Percentiles rank a stretch among this genome's conserved stretches.
Conservation (phyloP, 1,284 basidiomycete genomes). For the Hymenochaete sp. region DNA sequence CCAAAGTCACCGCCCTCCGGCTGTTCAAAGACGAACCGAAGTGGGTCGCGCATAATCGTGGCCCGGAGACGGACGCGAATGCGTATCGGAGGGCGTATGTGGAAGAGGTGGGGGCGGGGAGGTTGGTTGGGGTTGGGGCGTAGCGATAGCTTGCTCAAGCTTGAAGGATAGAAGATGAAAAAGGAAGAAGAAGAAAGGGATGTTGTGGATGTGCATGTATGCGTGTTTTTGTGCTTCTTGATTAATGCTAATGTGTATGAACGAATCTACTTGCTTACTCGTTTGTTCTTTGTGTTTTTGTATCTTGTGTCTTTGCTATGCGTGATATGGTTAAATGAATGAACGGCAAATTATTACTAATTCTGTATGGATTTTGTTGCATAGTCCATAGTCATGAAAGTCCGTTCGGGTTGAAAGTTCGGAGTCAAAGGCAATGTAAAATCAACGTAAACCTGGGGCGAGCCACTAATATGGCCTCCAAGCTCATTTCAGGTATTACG, state of each 20-base stretch:
- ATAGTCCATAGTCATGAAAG: no score
- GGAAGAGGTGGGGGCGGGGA: background rate
- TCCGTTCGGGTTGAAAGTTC: no score
- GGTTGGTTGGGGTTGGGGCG: background rate
- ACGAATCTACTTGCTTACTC: background rate
- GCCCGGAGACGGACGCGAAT: slow-evolving; percentile 52
- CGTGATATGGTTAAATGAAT: background rate
- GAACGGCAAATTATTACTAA: no score
- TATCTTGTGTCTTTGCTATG: background rate
- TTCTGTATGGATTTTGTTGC: no score
- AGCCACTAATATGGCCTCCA: no score
- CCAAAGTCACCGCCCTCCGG: slow-evolving; percentile 64
- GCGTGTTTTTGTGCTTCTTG: background rate
- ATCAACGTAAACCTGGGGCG: no score
- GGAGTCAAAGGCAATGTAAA: no score
- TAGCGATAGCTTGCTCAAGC: background rate
- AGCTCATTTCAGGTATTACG: no score
- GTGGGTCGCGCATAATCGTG: slow-evolving; percentile 71
- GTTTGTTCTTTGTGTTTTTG: background rate
- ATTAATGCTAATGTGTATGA: background rate
- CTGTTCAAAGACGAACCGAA: slow-evolving; percentile 86
- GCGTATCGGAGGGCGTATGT: slow-evolving; percentile 57
- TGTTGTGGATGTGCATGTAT: background rate
- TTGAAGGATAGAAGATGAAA: background rate
- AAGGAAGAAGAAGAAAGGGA: background rate